Conservation (phyloP, 192 early-diverging fungal genomes). For the Coemansia reversa region DNA sequence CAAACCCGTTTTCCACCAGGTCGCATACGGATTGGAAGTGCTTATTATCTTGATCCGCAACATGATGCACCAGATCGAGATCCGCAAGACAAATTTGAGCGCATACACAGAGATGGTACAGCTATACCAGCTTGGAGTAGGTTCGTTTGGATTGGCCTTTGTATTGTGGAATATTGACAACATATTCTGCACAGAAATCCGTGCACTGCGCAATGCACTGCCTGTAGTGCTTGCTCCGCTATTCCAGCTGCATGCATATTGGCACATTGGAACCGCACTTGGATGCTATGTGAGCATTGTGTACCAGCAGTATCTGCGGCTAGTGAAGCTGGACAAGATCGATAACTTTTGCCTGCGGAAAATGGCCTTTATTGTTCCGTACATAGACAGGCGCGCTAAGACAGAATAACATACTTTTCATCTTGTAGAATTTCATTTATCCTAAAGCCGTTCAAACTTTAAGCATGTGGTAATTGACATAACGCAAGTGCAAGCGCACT, state of each 20-base stretch:
- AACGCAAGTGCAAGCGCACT: not conserved
- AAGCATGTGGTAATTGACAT: not conserved
- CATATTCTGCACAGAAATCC: conserved; percentile 61
- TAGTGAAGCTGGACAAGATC: conserved; percentile 50
- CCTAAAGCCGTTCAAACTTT: too few relatives aligned
- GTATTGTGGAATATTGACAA: conserved; percentile 82
- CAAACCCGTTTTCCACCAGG: conserved; percentile 72
- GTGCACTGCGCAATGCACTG: conserved; percentile 49
- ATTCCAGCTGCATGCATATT: conserved; percentile 65
- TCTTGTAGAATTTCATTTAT: conserved; percentile 5
- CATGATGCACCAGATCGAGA: conserved; percentile 41
- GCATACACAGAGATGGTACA: conserved; percentile 41
- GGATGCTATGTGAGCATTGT: conserved; percentile 59
- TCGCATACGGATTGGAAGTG: conserved; percentile 60
- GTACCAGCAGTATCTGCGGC: conserved; percentile 58
- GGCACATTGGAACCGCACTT: conserved; percentile 65
- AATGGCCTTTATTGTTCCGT: conserved; percentile 43
- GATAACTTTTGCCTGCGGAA: conserved; percentile 42
- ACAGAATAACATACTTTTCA: not conserved
- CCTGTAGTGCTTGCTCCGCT: conserved; percentile 56
- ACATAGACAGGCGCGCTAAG: conserved; percentile 30
- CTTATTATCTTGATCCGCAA: conserved; percentile 53
- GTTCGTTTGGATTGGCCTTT: conserved; percentile 58
- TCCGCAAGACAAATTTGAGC: conserved; percentile 40
- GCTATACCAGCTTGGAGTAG: conserved; percentile 37